A percentile compares a stretch with the other conserved stretches of the same genome.
Conservation (phyloP, 2,329 filamentous ascomycete genomes). For the Trematosphaeria pertusa region DNA sequence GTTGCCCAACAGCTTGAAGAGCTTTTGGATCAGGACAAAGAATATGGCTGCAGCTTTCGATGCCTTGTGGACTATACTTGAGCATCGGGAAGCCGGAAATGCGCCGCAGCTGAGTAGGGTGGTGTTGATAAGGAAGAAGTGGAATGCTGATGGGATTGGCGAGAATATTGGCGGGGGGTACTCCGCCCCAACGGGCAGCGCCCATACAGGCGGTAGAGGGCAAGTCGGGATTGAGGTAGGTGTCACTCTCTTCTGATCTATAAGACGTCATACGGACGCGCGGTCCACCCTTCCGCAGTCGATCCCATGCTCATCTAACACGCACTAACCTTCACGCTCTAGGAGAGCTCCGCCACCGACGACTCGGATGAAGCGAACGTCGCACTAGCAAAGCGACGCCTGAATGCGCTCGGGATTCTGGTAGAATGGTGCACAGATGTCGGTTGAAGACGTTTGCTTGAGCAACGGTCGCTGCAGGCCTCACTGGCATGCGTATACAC, state of each 20-base stretch:
- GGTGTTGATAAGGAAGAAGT: slow-evolving; percentile 24
- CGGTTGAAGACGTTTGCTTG: neutral
- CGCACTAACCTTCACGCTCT: slow-evolving; percentile 4
- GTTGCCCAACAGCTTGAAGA: slow-evolving; percentile 16
- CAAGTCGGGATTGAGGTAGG: slow-evolving; percentile 1
- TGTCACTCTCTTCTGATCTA: neutral
- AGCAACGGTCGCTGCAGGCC: too few relatives aligned
- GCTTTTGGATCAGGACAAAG: slow-evolving; percentile 26
- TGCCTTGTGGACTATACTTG: slow-evolving; percentile 18
- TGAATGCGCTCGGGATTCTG: slow-evolving; percentile 22
- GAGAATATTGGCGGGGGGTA: neutral
- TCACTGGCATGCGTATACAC: too few relatives aligned
- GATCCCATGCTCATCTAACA: neutral
- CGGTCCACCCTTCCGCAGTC: neutral
- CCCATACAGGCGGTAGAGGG: neutral
- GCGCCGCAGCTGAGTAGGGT: slow-evolving; percentile 18
- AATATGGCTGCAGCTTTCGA: slow-evolving; percentile 20
- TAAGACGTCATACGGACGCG: neutral
- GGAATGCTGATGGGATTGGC: neutral
- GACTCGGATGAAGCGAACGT: slow-evolving; percentile 14
- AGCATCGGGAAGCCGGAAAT: slow-evolving; percentile 17
- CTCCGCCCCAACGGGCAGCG: slow-evolving; percentile 9
- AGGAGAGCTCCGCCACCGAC: slow-evolving; percentile 6
- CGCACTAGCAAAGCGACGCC: slow-evolving; percentile 8
- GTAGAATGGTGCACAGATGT: slow-evolving; percentile 30